Base-by-base conservation (phyloP, 2,329 filamentous ascomycete genomes). In the Tolypocladium ophioglossoides region DNA sequence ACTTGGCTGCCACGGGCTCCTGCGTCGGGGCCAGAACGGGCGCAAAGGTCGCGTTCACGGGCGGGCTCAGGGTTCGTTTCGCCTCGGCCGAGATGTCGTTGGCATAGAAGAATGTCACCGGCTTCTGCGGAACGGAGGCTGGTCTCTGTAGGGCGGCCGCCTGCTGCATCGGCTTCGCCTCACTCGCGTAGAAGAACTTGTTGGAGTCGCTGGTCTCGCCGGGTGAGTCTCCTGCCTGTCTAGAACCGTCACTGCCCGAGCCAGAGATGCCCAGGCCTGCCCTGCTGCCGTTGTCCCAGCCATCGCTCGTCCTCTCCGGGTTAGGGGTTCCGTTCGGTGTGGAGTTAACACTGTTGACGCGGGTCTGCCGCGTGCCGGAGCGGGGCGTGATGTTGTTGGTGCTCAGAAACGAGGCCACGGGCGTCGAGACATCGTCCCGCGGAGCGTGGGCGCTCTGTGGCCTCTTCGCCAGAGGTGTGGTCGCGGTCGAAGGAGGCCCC, bases 181-280 rank as follows among this genome's bases (percentile, higher is more conserved):
- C 89, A 67, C 85, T 89, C 32, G 91, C 94, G 67, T 95, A 91
- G 68, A 99, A 96, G 78, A 97, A 97, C 73, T 90, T 92, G 53
- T 37, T 59, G 62, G 63, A 68, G 61, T 65, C 57, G 59, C 59
- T 52, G 56, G 62, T 52, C 22, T 66, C 62, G 52, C 65, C 57
- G 52, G 69, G 39, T 16, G 61, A 55, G 37, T 64, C 64, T 14
- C 58, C 48, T 20, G 59, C 55, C 46, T 56, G 60, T 50, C 64
- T 63, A n/a, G 57, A 68, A 1, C 59, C 59, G 1, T 69, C 64
- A 16, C 63, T 54, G n/a, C 62, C 62, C 16, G 69, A 61, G 22
- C 66, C 66, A n/a, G 72, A 62, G 35, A 70, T 57, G 6, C 66
- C 66, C 52, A 72, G 60, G 11, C 64, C 66, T 18, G 32, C 65